Conservation (phyloP, 2,329 filamentous ascomycete species). For the Ascochyta viciae-villosae region DNA sequence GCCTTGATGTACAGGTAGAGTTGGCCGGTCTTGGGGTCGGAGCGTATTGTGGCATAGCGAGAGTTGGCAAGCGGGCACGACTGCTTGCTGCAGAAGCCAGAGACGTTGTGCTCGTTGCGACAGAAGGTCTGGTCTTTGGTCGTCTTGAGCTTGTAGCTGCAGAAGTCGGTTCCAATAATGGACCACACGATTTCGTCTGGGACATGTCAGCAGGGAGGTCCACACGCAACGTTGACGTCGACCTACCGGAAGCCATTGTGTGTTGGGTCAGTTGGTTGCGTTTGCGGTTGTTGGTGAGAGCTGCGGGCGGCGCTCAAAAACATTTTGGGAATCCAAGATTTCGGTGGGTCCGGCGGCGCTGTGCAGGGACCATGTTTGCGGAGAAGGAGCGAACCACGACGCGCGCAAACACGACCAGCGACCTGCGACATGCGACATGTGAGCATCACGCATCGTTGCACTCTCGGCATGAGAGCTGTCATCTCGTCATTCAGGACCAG, state of each 20-base stretch:
- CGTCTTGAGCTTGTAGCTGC: slow-evolving; percentile 88
- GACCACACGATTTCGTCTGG: slow-evolving; percentile 94
- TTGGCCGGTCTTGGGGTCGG: slow-evolving; percentile 78
- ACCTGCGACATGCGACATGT: slow-evolving; percentile 15
- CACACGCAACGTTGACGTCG: no score
- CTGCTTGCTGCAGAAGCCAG: slow-evolving; percentile 53
- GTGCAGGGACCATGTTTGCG: slow-evolving; percentile 21
- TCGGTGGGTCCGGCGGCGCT: slow-evolving; percentile 21
- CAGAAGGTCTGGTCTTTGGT: slow-evolving; percentile 80
- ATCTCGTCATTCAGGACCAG: slow-evolving; percentile 25
- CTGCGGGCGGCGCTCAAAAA: slow-evolving; percentile 19
- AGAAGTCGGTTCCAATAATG: slow-evolving; percentile 94
- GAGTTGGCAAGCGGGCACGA: slow-evolving; percentile 91
- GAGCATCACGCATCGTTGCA: slow-evolving; percentile 8
- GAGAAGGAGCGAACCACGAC: slow-evolving; percentile 31
- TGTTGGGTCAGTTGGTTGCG: slow-evolving; percentile 1
- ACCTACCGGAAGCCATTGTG: slow-evolving; percentile 38
- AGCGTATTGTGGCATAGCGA: slow-evolving; percentile 89
- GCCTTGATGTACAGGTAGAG: slow-evolving; percentile 97
- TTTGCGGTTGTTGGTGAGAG: slow-evolving; percentile 19
- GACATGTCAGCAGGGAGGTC: background rate
- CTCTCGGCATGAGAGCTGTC: slow-evolving; percentile 48
- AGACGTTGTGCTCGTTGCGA: slow-evolving; percentile 77
- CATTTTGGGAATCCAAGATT: slow-evolving; percentile 21
- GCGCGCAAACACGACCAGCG: slow-evolving; percentile 11